phyloP scores from a whole-genome alignment of 2,329 filamentous ascomycete species.

The Stromatinia cepivora region DNA sequence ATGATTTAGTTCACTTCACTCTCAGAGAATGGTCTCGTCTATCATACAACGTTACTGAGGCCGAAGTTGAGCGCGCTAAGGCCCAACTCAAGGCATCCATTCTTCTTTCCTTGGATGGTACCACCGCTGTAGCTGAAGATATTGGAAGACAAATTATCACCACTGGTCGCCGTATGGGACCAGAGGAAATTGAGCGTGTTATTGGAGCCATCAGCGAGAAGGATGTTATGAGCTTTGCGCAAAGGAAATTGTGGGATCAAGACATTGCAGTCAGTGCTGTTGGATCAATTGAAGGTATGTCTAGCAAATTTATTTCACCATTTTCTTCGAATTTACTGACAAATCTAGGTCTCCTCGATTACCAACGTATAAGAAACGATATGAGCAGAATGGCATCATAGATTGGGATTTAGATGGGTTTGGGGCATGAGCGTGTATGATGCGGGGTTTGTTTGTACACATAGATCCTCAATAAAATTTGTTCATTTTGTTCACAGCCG shows the following conservation, averaged over 20 bases:
- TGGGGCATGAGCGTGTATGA: constrained; percentile 40
- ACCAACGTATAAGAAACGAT: constrained; percentile 70
- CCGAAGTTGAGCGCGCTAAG: constrained; percentile 97
- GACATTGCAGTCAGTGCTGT: constrained; percentile 93
- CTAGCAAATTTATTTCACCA: not conserved
- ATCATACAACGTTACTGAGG: constrained; percentile 80
- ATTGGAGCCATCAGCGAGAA: constrained; percentile 89
- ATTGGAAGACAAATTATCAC: constrained; percentile 98
- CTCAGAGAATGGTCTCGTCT: constrained; percentile 98
- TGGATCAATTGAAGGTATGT: constrained; percentile 78
- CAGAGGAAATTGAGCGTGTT: constrained; percentile 90
- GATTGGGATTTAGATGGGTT: constrained; percentile 27
- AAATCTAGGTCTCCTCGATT: constrained; percentile 58
- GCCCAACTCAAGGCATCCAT: constrained; percentile 98
- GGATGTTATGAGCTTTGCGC: constrained; percentile 95
- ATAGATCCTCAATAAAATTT: constrained; percentile 38
- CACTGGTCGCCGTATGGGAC: constrained; percentile 86
- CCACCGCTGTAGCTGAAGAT: constrained; percentile 95
- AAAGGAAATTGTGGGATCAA: constrained; percentile 95
- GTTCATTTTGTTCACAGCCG: constrained; percentile 26
- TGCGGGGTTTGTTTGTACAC: constrained; percentile 41
- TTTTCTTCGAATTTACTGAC: constrained; percentile 12
- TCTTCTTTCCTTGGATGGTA: constrained; percentile 94
- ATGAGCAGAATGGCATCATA: constrained; percentile 72
- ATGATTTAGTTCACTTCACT: constrained; percentile 97